Evolutionary conservation across 1,284 basidiomycete species (phyloP).

Genomic region (Marasmius fiardii): DNA sequence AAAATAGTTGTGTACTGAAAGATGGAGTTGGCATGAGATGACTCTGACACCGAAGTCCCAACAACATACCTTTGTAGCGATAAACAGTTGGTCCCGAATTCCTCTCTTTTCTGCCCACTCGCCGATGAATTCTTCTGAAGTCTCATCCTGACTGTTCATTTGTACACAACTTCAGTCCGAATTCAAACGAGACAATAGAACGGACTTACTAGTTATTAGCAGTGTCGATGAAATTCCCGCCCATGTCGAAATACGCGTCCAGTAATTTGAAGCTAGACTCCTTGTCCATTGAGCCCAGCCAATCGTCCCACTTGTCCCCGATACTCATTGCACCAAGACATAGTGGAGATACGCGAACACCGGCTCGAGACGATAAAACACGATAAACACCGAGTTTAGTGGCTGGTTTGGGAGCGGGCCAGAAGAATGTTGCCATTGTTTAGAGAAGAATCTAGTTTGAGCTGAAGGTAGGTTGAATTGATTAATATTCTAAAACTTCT

Average conservation of each 20-base stretch:
- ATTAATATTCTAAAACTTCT: no score
- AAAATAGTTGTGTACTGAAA: slow-evolving; percentile 29
- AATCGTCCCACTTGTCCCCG: slow-evolving; percentile 34
- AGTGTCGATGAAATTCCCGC: slow-evolving; percentile 12
- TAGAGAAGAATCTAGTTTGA: no score
- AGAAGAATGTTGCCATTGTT: no score
- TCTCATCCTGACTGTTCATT: slow-evolving; percentile 41
- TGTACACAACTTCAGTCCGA: no score
- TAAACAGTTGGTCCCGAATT: slow-evolving; percentile 51
- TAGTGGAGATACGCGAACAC: slow-evolving; percentile 44
- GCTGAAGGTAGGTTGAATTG: no score
- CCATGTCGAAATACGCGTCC: slow-evolving; percentile 19
- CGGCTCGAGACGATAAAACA: slow-evolving; percentile 34
- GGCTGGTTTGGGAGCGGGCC: no score
- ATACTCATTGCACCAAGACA: slow-evolving; percentile 47
- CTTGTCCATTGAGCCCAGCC: slow-evolving; percentile 25
- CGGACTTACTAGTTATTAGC: slow-evolving; percentile 13
- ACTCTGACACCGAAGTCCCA: not conserved
- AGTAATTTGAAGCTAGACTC: slow-evolving; percentile 30
- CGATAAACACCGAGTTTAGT: slow-evolving; percentile 18
- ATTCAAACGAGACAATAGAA: not conserved
- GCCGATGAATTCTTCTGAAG: slow-evolving; percentile 51
- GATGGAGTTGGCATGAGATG: not conserved
- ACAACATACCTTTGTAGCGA: slow-evolving; percentile 47
- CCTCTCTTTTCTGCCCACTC: slow-evolving; percentile 51